A percentile compares a stretch with the other conserved stretches of the same genome.
Conservation (phyloP, 768 basidiomycete genomes). For the Auriscalpium vulgare region DNA sequence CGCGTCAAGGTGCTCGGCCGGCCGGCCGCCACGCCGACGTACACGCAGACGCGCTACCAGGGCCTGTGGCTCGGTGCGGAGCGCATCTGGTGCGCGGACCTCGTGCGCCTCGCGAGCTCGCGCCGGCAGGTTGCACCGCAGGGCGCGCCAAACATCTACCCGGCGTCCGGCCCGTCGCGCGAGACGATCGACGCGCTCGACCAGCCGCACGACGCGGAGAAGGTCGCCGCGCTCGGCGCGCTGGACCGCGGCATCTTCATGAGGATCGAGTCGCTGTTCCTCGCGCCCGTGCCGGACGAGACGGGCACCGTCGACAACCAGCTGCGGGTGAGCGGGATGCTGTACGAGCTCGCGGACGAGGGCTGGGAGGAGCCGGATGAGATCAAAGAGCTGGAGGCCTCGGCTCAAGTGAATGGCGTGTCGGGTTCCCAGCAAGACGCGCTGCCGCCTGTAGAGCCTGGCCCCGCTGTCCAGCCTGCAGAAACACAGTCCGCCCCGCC, state of each 20-base stretch:
- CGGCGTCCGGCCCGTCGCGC: constrained; percentile 49
- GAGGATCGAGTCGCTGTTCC: constrained; percentile 55
- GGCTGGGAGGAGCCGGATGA: constrained; percentile 47
- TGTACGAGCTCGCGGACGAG: constrained; percentile 72
- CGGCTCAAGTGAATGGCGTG: background rate
- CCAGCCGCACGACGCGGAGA: constrained; percentile 6
- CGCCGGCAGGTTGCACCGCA: constrained; percentile 59
- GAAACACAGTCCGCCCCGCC: constrained; percentile 20
- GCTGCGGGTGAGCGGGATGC: constrained; percentile 60
- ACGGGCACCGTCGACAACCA: constrained; percentile 41
- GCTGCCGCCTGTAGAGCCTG: constrained; percentile 1
- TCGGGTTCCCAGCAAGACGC: constrained; percentile 3
- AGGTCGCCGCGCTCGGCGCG: constrained; percentile 34
- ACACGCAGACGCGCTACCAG: constrained; percentile 56
- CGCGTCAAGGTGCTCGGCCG: constrained; percentile 17
- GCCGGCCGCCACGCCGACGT: constrained; percentile 17
- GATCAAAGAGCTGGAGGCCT: constrained; percentile 9
- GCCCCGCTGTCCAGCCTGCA: background rate
- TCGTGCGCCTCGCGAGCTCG: constrained; percentile 69
- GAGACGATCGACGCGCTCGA: constrained; percentile 15
- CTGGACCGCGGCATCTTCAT: constrained; percentile 63
- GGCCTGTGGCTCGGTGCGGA: constrained; percentile 89
- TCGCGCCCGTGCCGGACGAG: constrained; percentile 42
- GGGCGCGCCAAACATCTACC: constrained; percentile 49
- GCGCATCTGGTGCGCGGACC: constrained; percentile 80